Evolutionary conservation across 345 rosid genomes (phyloP).

Genomic region (Geranium brycei): DNA sequence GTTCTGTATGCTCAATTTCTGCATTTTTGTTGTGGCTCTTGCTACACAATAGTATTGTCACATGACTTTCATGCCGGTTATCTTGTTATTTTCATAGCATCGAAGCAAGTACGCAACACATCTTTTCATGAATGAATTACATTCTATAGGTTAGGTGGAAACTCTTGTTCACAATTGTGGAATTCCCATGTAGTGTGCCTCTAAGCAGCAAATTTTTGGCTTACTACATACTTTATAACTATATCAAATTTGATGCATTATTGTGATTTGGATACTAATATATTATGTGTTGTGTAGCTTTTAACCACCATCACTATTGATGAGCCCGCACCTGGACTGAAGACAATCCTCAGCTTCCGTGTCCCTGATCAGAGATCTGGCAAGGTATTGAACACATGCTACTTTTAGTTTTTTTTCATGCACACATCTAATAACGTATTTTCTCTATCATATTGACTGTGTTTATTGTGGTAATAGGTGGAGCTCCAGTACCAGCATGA

Average conservation of each 20-base stretch:
- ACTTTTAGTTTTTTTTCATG: neutral
- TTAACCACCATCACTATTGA: conserved; percentile 72
- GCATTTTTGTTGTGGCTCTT: neutral
- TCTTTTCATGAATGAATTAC: too few species aligned
- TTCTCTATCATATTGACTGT: neutral
- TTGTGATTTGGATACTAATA: neutral
- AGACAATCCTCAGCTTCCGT: conserved; percentile 65
- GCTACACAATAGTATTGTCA: neutral
- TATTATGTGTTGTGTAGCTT: conserved; percentile 31
- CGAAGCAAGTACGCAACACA: too few species aligned
- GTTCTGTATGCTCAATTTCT: neutral
- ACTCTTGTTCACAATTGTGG: neutral
- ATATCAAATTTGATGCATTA: conserved; percentile 1
- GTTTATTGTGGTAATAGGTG: conserved; percentile 28
- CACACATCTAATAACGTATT: neutral
- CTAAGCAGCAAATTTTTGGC: neutral
- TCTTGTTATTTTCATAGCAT: neutral
- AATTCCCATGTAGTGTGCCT: neutral
- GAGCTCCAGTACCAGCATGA: conserved; percentile 92
- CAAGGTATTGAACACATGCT: conserved; percentile 32
- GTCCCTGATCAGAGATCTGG: conserved; percentile 94
- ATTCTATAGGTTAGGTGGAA: neutral
- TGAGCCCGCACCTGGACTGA: conserved; percentile 84
- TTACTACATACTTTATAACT: neutral
- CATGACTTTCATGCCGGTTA: neutral